Base-by-base conservation (phyloP, 2,329 filamentous ascomycete species). In the Allantophomopsis cytisporea region DNA sequence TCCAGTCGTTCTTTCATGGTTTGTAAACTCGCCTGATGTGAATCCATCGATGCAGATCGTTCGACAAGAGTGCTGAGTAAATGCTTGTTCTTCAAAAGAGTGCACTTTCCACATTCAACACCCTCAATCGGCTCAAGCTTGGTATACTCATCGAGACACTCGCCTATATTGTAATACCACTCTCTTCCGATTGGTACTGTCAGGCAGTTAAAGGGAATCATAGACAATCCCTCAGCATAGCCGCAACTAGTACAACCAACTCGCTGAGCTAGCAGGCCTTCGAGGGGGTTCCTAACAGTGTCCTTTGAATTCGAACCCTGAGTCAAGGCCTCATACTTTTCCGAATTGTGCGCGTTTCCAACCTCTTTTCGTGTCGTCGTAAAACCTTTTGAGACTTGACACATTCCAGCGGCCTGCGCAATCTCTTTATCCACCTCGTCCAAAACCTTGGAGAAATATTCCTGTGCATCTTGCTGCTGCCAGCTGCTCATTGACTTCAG, bases 391-490 rank as follows among this genome's bases (percentile, higher is more conserved):
- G 50, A 53, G 8, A 50, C 49, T 12, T 36, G 28, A 7, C 38
- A 15, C 5, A 5, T 34, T 7, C 34, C 16, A 18, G 58, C 62
- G 35, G 68, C 68, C 47, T 68, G 71, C 15, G 66, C 63, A 32
- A 85, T 66, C 53, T 93, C 85, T 51, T 80, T 81, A 52, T 95
- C 85, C 20, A 94, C 66, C 50, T 88, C 80, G 48, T 89, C 86
- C 36, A 95, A 60, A 12, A 98, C 69, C 52, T 89, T 93, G 13
- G 86, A 89, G 52, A 84, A 95, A 58, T 96, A 98, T 58, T 98
- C 91, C 55, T 96, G 91, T 5, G 91, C 91, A 60, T 98, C 91
- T 60, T 98, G 91, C 56, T 96, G 91, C 49, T 93, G 83, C 75
- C 83, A 94, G 21, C 84, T 94, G 58, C 81, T 89, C 80, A 96